A percentile compares a stretch with the other conserved stretches of the same genome.
phyloP scores from a whole-genome alignment of 164 flowering plant species.

The Kingdonia uniflora region DNA sequence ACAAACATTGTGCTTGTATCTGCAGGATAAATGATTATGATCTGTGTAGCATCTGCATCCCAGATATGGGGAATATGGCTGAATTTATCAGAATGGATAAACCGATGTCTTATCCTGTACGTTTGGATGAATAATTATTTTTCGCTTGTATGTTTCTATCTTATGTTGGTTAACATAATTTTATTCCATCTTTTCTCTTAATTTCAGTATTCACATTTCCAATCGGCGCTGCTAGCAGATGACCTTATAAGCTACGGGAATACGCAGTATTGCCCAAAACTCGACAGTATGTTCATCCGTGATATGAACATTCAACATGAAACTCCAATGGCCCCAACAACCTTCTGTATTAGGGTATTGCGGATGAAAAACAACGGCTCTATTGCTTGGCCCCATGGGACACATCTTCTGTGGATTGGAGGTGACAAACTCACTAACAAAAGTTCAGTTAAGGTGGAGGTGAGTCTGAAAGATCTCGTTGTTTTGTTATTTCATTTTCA shows the following conservation, averaged over 20 bases:
- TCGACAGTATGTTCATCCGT: slow-evolving; percentile 51
- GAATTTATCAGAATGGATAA: slow-evolving; percentile 65
- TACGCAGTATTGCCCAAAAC: slow-evolving; percentile 9
- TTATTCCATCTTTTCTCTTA: neutral
- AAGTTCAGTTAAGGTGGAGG: slow-evolving; percentile 45
- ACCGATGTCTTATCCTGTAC: slow-evolving; percentile 29
- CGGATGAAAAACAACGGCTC: slow-evolving; percentile 73
- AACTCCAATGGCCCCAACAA: slow-evolving; percentile 50
- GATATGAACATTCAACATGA: slow-evolving; percentile 73
- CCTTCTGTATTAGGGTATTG: slow-evolving; percentile 82
- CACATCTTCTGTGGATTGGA: slow-evolving; percentile 67
- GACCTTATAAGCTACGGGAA: slow-evolving; percentile 4
- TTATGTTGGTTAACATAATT: too few species aligned
- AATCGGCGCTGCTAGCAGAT: neutral
- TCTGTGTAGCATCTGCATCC: slow-evolving; percentile 68
- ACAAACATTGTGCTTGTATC: neutral
- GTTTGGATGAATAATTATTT: neutral
- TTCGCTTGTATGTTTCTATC: too few species aligned
- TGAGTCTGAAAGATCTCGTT: slow-evolving; percentile 3
- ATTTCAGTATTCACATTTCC: slow-evolving; percentile 15
- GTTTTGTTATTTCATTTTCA: neutral
- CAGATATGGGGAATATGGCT: slow-evolving; percentile 44
- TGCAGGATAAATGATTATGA: slow-evolving; percentile 77
- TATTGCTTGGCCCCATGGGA: slow-evolving; percentile 48
- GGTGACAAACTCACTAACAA: slow-evolving; percentile 46